Percentiles rank a stretch among this genome's conserved stretches.
phyloP scores from a whole-genome alignment of 2,329 filamentous ascomycete species.

The Colletotrichum lentis region DNA sequence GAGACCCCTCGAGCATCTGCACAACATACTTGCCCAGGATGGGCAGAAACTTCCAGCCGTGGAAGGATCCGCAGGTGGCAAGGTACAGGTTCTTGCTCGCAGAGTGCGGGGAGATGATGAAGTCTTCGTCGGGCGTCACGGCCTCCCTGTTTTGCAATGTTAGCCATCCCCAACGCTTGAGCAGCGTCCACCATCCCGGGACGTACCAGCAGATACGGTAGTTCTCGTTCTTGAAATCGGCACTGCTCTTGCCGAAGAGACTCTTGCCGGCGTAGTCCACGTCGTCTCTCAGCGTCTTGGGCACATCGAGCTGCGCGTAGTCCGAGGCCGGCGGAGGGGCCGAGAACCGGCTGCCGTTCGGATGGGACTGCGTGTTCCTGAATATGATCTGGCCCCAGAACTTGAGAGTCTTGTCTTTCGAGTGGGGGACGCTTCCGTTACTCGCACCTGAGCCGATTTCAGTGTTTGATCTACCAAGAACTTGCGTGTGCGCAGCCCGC shows the following conservation, averaged over 20 bases:
- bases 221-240: conserved; percentile 60
- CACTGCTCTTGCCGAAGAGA: conserved; percentile 62
- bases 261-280: conserved; percentile 59
- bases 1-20: conserved; percentile 49
- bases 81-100: conserved; percentile 58
- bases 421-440: conserved; percentile 58
- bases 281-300: conserved; percentile 57
- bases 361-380: conserved; percentile 54
- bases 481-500: not conserved
- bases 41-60: conserved; percentile 61
- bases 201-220: conserved; percentile 65
- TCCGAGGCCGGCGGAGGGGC: conserved; percentile 57
- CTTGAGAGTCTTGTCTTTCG: conserved; percentile 50
- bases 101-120: conserved; percentile 58
- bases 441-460: conserved; percentile 42
- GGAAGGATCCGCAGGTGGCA: conserved; percentile 63
- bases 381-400: conserved; percentile 63
- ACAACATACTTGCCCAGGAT: conserved; percentile 60
- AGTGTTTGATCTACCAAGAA: not conserved
- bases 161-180: not conserved
- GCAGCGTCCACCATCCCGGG: not conserved
- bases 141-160: conserved; percentile 56
- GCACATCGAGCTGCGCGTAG: conserved; percentile 63
- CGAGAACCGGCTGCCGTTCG: conserved; percentile 57
- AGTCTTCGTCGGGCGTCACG: conserved; percentile 60